Evolutionary conservation across 129 eudicot genomes (phyloP), one percentile per base, ranked within the genome.

Genomic region (Centella asiatica): DNA sequence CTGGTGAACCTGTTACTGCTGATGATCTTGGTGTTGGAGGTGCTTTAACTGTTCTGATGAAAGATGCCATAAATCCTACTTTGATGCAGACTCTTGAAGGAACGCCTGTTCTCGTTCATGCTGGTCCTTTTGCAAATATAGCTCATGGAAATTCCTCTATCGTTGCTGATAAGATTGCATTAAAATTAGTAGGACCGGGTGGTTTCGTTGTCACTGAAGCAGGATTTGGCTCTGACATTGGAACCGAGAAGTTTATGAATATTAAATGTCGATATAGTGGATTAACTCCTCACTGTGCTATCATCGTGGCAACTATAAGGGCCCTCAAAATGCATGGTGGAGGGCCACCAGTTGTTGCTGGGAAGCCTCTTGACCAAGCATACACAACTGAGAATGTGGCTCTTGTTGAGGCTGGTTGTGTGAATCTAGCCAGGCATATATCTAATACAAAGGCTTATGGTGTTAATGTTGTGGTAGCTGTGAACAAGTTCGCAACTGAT

Each of bases 51-150:
- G 99, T 84, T 20, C 71, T 92, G 27, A 92, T 92, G 96, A 92
- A 92, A 74, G 98, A 92, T 70, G 95, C 96, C 11, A 84, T 92
- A 22, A 78, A 92, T 62, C 98, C 98, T 34, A 92, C 96, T 39
- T 70, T 92, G 57, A 92, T 92, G 99, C 99, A 92, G 78, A 93
- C 99, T 56, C 96, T 93, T 34, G 99, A 87, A 77, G 96, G 96
- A 31, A 87, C 96, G 26, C 96, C 96, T 18, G 99, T 87, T 57
- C 84, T 93, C 45, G 95, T 87, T 62, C 99, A 93, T 13, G 99
- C 99, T 2, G 96, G 95, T 14, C 99, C 96, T 1, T 93, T 93
- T 72, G 99, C 99, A 15, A 87, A 93, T 67, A 93, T 93, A 40
- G 99, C 99, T 52, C 99, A 93, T 39, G 99, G 99, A 17, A 92